Base-by-base conservation (phyloP, 2,329 filamentous ascomycete genomes). In the Diaporthe sp. region DNA sequence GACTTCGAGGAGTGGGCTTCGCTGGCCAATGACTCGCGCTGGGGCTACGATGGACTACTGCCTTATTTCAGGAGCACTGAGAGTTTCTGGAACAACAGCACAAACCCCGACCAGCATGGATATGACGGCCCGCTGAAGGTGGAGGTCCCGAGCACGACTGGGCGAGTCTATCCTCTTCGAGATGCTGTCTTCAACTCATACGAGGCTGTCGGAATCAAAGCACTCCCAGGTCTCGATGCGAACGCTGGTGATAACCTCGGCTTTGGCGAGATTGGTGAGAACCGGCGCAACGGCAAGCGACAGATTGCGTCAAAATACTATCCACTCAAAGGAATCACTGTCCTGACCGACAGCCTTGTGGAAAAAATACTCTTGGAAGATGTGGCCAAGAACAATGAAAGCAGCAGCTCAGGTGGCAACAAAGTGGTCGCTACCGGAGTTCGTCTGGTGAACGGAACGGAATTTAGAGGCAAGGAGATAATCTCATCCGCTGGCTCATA, bases 1-100 rank as follows among this genome's bases (percentile, higher is more conserved):
- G 86, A 88, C 75, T 88, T 85, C 76, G 82, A 88, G 53, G 80
- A 82, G 74, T 88, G 86, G 87, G 86, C 83, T 2, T 42, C 80
- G 57, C 34, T 79, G 68, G 70, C 78, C 61, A 20, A 63, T 25
- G 86, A 88, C 75, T 47, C 81, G 3, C 78, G 80, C 25, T 89
- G 86, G 83, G 82, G 82, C 71, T 86, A 84, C 65, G 80, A 84
- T 0, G 81, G 81, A 10, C 82, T 88, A 63, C 80, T 86, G 17
- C 83, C 83, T 3, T 89, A 87, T 76, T 84, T 86, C 75, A 80
- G 80, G 57, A 83, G 81, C 76, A 79, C 80, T 0, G 85, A 86
- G 77, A 79, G 65, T 1, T 77, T 80, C 39, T 80, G 79, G 53
- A 78, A 76, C n/a, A 39, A 74, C 2, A 65, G 75, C 10, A 58